A percentile compares a stretch with the other conserved stretches of the same genome.
phyloP scores from a whole-genome alignment of 2,329 filamentous ascomycete species.

The Aspergillus sojae region DNA sequence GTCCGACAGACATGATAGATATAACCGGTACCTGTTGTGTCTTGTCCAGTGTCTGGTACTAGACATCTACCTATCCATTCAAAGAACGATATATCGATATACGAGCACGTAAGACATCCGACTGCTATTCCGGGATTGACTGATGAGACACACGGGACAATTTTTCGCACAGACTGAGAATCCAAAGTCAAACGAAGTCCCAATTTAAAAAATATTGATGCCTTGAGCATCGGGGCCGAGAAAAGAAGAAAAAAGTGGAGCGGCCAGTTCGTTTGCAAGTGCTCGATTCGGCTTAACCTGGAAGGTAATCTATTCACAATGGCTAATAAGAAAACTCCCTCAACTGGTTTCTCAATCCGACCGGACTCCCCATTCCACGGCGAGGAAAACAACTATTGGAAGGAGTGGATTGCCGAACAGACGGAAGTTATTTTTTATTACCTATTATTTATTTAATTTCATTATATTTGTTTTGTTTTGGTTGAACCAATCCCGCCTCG shows the following conservation, averaged over 20 bases:
- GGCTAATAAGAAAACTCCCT: neutral
- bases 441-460: neutral
- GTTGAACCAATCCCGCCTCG: neutral
- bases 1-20: slow-evolving; percentile 3
- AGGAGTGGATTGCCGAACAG: neutral
- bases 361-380: neutral
- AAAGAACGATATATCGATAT: too few species aligned
- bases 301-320: neutral
- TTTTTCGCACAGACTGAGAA: neutral
- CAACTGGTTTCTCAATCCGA: neutral
- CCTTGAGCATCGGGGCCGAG: slow-evolving; percentile 7
- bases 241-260: neutral
- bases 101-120: neutral
- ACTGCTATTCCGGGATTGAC: neutral
- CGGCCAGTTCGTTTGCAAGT: neutral
- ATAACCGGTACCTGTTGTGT: too few species aligned
- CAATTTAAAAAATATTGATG: slow-evolving; percentile 8
- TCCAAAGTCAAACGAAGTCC: neutral
- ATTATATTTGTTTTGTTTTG: neutral
- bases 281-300: neutral
- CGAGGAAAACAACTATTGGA: neutral
- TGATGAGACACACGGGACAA: neutral
- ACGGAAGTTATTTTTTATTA: too few species aligned
- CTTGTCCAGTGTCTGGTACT: too few species aligned
- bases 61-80: too few species aligned